phyloP scores from a whole-genome alignment of 306 rosid species.

The Alnus glutinosa region DNA sequence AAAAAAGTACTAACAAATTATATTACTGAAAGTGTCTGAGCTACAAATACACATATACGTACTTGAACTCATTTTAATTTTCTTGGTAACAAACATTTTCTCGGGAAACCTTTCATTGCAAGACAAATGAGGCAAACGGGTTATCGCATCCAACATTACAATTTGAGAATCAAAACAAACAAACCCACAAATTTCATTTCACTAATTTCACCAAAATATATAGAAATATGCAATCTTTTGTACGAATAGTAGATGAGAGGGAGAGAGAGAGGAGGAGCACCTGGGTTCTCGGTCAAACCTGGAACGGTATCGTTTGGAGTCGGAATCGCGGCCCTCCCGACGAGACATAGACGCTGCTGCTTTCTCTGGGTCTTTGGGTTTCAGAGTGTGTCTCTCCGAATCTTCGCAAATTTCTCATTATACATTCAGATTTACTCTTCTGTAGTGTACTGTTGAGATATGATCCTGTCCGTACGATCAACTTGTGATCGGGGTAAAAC shows the following conservation, averaged over 20 bases:
- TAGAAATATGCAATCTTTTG: neutral
- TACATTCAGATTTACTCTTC: neutral
- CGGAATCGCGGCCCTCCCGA: conserved; percentile 66
- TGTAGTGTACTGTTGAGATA: neutral
- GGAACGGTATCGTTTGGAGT: conserved; percentile 69
- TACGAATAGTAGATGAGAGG: neutral
- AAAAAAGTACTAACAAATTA: neutral
- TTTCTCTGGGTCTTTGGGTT: neutral
- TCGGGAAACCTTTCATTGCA: neutral
- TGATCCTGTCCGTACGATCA: neutral
- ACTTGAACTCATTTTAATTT: neutral
- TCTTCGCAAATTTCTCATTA: neutral
- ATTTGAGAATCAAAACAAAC: neutral
- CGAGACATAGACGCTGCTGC: conserved; percentile 50
- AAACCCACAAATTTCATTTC: neutral
- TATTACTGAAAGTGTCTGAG: neutral
- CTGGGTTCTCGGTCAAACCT: conserved; percentile 77
- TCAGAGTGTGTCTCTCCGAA: neutral
- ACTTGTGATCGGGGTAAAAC: neutral
- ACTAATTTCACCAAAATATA: neutral
- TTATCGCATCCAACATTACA: neutral
- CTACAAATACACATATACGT: neutral
- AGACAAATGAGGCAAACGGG: neutral
- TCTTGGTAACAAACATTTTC: neutral
- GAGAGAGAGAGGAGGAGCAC: conserved; percentile 34